Evolutionary conservation across 2,329 filamentous ascomycete species (phyloP).

Genomic region (Drechslera avenae): DNA sequence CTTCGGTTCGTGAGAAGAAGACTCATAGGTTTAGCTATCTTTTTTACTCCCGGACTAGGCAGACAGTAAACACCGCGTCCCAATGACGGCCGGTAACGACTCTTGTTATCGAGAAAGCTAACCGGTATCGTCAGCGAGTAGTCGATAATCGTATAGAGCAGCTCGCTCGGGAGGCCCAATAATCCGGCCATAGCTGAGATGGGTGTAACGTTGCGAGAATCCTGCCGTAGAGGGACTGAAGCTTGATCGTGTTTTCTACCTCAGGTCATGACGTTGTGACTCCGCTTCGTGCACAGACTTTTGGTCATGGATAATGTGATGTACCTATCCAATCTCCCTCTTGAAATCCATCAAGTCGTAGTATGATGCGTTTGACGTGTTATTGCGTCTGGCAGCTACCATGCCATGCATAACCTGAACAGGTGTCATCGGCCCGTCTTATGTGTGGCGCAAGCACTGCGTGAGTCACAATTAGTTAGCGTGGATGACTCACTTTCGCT

Average conservation of each 20-base stretch:
- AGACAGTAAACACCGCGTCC: neutral
- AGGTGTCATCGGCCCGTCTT: neutral
- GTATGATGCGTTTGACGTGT: neutral
- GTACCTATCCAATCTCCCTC: neutral
- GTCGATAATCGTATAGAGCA: conserved; percentile 15
- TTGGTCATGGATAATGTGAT: neutral
- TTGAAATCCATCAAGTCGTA: too few relatives aligned
- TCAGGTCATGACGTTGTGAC: neutral
- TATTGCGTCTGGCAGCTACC: neutral
- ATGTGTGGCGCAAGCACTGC: conserved; percentile 21
- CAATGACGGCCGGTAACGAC: neutral
- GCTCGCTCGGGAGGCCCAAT: conserved; percentile 16
- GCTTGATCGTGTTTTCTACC: neutral
- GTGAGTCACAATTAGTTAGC: conserved; percentile 16
- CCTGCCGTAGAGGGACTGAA: neutral
- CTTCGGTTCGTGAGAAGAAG: conserved; percentile 9
- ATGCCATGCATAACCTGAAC: neutral
- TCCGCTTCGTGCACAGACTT: neutral
- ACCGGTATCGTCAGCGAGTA: conserved; percentile 2
- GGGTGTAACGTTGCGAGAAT: neutral
- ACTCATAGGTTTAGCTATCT: neutral
- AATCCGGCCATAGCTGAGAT: conserved; percentile 11
- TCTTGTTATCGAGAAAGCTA: neutral
- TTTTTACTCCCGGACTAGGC: neutral
- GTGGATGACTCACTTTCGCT: conserved; percentile 36